phyloP scores from a whole-genome alignment of 2,329 filamentous ascomycete genomes.

The Sphaerulina musiva region DNA sequence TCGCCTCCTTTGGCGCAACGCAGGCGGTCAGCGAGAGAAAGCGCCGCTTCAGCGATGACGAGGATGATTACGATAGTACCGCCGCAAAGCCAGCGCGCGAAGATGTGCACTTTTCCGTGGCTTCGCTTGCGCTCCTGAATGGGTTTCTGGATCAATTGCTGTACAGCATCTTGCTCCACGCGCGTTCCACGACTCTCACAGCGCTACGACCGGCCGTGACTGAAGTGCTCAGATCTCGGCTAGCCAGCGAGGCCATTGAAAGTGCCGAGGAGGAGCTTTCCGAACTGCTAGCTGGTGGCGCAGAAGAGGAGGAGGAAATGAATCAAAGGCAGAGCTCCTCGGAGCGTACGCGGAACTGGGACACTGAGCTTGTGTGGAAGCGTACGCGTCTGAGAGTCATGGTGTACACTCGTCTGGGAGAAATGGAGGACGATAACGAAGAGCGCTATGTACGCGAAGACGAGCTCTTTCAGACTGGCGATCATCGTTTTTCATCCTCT shows the following conservation, averaged over 20 bases:
- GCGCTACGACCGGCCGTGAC: constrained; percentile 73
- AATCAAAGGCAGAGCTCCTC: constrained; percentile 23
- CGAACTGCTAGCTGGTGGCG: constrained; percentile 76
- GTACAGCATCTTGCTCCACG: constrained; percentile 77
- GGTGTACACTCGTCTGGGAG: constrained; percentile 94
- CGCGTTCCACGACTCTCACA: constrained; percentile 69
- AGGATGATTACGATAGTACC: constrained; percentile 52
- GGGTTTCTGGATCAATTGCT: constrained; percentile 88
- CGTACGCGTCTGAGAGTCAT: constrained; percentile 87
- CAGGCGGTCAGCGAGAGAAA: constrained; percentile 83
- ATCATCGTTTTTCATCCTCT: constrained; percentile 48
- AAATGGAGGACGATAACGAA: constrained; percentile 97
- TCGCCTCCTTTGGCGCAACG: constrained; percentile 78
- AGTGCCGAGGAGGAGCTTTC: constrained; percentile 80
- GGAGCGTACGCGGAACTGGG: constrained; percentile 57
- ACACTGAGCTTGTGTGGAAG: constrained; percentile 91
- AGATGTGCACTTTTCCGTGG: constrained; percentile 64
- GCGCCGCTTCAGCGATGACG: constrained; percentile 53
- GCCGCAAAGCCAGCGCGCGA: constrained; percentile 54
- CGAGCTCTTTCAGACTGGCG: constrained; percentile 55
- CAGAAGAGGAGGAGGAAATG: constrained; percentile 52
- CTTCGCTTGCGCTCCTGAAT: constrained; percentile 74
- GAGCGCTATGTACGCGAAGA: constrained; percentile 81
- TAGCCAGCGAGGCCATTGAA: constrained; percentile 76
- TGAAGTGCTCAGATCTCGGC: constrained; percentile 80